phyloP scores from a whole-genome alignment of 2,329 filamentous ascomycete genomes.

The Diaporthe eres region DNA sequence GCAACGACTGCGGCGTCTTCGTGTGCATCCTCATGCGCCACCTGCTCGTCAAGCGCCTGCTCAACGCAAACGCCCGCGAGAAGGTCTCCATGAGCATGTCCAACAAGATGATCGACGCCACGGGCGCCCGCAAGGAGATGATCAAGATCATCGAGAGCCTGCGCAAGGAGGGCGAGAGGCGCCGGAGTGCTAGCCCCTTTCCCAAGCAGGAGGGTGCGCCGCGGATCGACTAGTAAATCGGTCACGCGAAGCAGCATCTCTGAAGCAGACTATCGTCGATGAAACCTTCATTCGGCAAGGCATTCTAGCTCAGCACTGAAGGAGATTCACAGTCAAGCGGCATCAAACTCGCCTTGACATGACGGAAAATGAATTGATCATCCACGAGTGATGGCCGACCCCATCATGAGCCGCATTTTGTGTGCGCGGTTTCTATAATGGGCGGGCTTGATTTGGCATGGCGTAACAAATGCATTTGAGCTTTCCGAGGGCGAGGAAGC shows the following conservation, averaged over 20 bases:
- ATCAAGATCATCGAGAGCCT: slow-evolving; percentile 88
- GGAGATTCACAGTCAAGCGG: no score
- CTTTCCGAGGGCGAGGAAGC: no score
- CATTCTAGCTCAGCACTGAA: no score
- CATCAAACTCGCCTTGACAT: no score
- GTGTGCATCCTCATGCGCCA: slow-evolving; percentile 97
- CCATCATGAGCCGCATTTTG: no score
- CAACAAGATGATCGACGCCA: slow-evolving; percentile 85
- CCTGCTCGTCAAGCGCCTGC: slow-evolving; percentile 85
- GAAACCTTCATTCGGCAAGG: no score
- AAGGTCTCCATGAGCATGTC: slow-evolving; percentile 96
- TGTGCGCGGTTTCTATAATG: no score
- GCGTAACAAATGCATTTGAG: no score
- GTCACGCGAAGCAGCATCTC: not conserved
- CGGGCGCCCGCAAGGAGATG: slow-evolving; percentile 89
- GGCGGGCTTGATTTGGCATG: no score
- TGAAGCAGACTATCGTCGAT: no score
- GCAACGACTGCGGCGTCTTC: slow-evolving; percentile 94
- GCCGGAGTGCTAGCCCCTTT: slow-evolving; percentile 62
- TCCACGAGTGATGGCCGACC: no score
- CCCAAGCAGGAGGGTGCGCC: slow-evolving; percentile 55
- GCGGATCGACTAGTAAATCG: slow-evolving; percentile 57
- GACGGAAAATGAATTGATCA: no score
- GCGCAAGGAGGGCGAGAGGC: slow-evolving; percentile 87
- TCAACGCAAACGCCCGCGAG: slow-evolving; percentile 83